A percentile compares a stretch with the other conserved stretches of the same genome.
These are phyloP conservation scores for Nicotiana undulata DNA, from an alignment of 257 asterid genomes.

Conservation along the genomic window DNA sequence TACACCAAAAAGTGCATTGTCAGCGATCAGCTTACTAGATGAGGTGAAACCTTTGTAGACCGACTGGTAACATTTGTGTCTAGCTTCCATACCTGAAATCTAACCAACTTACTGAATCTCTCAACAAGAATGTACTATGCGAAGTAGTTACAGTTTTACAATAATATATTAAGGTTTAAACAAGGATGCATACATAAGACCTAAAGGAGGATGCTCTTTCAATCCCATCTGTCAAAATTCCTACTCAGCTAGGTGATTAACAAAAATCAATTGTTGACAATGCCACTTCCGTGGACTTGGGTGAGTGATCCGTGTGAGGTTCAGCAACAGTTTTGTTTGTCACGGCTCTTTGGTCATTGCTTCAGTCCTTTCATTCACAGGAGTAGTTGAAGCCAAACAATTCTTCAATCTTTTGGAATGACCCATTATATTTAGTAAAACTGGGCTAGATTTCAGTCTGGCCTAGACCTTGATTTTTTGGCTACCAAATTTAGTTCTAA, in stretches of 20 bases:
- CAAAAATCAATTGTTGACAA: not conserved
- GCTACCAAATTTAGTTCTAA: too few relatives aligned
- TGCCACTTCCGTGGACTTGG: not conserved
- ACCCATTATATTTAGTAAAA: too few relatives aligned
- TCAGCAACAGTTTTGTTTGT: too few relatives aligned
- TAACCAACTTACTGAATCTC: not conserved
- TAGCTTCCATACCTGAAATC: constrained; percentile 88
- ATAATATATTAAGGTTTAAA: not conserved
- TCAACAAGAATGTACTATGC: not conserved
- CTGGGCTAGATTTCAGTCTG: too few relatives aligned
- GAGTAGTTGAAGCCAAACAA: too few relatives aligned
- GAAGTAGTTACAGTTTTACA: not conserved
- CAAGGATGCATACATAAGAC: not conserved
- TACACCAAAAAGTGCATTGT: constrained; percentile 41
- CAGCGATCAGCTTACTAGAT: constrained; percentile 44
- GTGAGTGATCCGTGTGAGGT: too few relatives aligned
- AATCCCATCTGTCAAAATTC: not conserved
- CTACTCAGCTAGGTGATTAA: not conserved
- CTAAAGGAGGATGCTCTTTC: not conserved
- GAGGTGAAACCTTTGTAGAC: constrained; percentile 45
- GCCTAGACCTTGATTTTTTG: too few relatives aligned
- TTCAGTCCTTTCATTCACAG: too few relatives aligned
- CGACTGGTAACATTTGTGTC: constrained; percentile 80
- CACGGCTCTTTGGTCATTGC: too few relatives aligned
- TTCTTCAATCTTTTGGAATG: too few relatives aligned